Percentiles rank a stretch among this genome's conserved stretches.
Conservation (phyloP, 768 basidiomycete species). For the Lactarius sanguifluus region DNA sequence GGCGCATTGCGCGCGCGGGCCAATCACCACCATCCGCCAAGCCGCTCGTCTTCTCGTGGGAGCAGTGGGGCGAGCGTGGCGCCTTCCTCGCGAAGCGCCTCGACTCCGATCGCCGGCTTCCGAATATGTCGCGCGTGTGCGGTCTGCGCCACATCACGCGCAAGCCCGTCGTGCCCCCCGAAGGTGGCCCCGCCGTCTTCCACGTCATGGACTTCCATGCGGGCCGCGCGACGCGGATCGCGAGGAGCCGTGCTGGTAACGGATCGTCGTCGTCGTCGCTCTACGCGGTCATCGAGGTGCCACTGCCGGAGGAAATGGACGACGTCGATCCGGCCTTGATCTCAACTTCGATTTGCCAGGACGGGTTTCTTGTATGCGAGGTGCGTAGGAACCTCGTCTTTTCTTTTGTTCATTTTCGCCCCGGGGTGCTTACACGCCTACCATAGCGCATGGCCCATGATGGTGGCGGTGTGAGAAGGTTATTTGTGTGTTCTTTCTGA, state of each 20-base stretch:
- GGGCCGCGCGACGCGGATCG: neutral
- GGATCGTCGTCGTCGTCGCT: neutral
- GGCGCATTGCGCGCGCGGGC: neutral
- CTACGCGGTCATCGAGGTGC: neutral
- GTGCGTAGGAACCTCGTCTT: neutral
- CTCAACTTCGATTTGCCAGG: constrained; percentile 4
- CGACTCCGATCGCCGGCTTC: neutral
- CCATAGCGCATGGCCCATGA: neutral
- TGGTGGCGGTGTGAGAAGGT: neutral
- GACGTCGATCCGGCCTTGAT: neutral
- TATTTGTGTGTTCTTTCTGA: constrained; percentile 10
- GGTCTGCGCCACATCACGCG: neutral
- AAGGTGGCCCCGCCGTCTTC: neutral
- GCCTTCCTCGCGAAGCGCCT: neutral
- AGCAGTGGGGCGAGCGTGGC: neutral
- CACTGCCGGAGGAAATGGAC: neutral
- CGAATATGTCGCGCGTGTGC: constrained; percentile 4
- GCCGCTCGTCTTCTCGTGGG: constrained; percentile 1
- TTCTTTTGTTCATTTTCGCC: neutral
- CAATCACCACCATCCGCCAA: neutral
- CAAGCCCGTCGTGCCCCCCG: neutral
- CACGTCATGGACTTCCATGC: constrained; percentile 5
- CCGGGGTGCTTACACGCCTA: too few relatives aligned
- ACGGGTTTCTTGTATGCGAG: constrained; percentile 7
- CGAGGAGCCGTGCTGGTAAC: neutral